Evolutionary conservation across 257 asterid genomes (phyloP), one percentile per base, ranked within the genome.

Genomic region (Rauvolfia tetraphylla): DNA sequence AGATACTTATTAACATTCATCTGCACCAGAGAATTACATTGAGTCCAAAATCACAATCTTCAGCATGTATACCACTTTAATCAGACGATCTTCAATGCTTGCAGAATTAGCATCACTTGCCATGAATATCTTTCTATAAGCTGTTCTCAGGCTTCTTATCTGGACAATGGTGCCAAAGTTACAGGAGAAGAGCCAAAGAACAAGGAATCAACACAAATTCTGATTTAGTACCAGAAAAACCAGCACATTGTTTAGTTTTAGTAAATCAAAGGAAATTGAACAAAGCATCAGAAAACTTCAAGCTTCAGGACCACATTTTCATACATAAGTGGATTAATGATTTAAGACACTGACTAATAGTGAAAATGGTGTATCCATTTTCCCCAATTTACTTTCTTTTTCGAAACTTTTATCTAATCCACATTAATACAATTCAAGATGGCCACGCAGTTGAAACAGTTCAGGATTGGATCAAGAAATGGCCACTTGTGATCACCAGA

Each of bases 81-180:
- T 54, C 71, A 92, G 88, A 15, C 96, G 98, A 31, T 92, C 98
- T 69, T 89, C 97, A 75, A 92, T 79, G 85, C 88, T 80, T 75
- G 77, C 79, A 20, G 73, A 42, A 51, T 77, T 75, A 56, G 81
- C 86, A 80, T 83, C 80, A 33, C 74, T 76, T 46, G 93, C 85
- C 89, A 92, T 86, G 81, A 95, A 95, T 80, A 92, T 79, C 83
- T 85, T 92, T 83, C 96, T 85, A 79, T 95, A 91, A 76, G 98
- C 97, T 76, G 87, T 87, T 86, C 95, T 87, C 75, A 95, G 89
- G 87, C 91, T 90, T 87, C 86, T 89, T 71, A 92, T 85, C 98
- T 92, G 85, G 65, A 74, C 69, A 53, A 38, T 68, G 70, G 73
- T 69, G 65, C 59, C 38, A 84, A 77, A 63, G 29, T n/a, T 46